Percentiles rank a stretch among this genome's conserved stretches.
Evolutionary conservation across 345 rosid species (phyloP).

Genomic region (Syzygium aromaticum): DNA sequence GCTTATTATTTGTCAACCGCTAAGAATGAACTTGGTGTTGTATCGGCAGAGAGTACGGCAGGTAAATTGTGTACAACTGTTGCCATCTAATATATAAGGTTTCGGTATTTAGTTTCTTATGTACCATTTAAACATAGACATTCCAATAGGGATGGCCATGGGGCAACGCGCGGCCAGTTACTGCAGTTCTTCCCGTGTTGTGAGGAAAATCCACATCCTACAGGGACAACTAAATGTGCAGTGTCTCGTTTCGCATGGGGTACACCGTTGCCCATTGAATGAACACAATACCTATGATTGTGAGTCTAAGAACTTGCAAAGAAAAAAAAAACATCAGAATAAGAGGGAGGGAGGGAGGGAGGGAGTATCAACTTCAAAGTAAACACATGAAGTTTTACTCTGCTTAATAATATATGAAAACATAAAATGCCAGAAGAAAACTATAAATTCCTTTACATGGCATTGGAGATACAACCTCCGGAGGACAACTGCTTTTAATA

Average conservation of each 20-base stretch:
- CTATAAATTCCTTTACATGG: neutral
- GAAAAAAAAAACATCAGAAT: neutral
- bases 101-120: neutral
- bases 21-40: conserved; percentile 82
- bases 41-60: conserved; percentile 78
- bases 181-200: neutral
- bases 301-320: neutral
- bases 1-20: conserved; percentile 92
- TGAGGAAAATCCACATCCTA: neutral
- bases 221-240: neutral
- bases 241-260: neutral
- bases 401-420: neutral
- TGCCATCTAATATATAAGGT: neutral
- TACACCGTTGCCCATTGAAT: neutral
- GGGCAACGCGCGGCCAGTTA: neutral
- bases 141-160: neutral
- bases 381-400: too few relatives aligned
- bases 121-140: neutral
- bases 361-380: too few relatives aligned
- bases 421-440: neutral
- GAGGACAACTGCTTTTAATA: neutral
- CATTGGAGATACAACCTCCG: neutral
- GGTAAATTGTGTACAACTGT: conserved; percentile 27
- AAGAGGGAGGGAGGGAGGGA: too few relatives aligned
- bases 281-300: neutral